Conservation (phyloP, 139 green algal genomes). For the Diplosphaera chodatii region DNA sequence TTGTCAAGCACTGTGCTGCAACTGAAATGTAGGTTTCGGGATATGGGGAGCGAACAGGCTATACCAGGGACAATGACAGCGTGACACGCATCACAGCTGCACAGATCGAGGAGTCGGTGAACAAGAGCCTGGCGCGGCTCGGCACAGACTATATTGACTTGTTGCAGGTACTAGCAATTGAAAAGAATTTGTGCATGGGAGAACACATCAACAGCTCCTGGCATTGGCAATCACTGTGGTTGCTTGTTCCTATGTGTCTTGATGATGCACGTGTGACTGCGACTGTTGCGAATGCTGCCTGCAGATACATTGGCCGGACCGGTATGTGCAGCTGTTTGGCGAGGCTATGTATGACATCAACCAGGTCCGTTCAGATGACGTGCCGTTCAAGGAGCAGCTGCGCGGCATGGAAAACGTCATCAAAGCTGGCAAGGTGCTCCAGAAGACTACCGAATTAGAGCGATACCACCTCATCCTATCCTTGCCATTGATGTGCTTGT, state of each 20-base stretch:
- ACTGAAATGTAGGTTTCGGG: conserved; percentile 48
- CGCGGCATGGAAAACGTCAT: conserved; percentile 68
- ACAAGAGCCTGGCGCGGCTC: conserved; percentile 61
- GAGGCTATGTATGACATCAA: conserved; percentile 46
- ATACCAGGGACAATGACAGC: conserved; percentile 43
- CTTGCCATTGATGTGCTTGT: too few relatives aligned
- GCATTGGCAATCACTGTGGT: too few relatives aligned
- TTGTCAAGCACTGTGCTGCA: not conserved
- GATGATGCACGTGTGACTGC: too few relatives aligned
- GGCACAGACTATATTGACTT: conserved; percentile 84
- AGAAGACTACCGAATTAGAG: too few relatives aligned
- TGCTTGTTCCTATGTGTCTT: conserved; percentile 10
- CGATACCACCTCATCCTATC: too few relatives aligned
- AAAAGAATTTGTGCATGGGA: too few relatives aligned
- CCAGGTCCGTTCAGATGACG: conserved; percentile 43
- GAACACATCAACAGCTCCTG: too few relatives aligned
- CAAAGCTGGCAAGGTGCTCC: conserved; percentile 80
- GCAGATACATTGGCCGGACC: conserved; percentile 57
- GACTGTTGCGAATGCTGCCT: not conserved
- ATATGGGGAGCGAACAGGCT: conserved; percentile 47
- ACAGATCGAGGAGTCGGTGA: conserved; percentile 66
- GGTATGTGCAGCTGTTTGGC: conserved; percentile 87
- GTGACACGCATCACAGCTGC: conserved; percentile 36
- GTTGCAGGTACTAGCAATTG: too few relatives aligned
- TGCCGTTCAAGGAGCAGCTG: conserved; percentile 89